phyloP scores from a whole-genome alignment of 345 rosid genomes.

The Aethionema arabicum region DNA sequence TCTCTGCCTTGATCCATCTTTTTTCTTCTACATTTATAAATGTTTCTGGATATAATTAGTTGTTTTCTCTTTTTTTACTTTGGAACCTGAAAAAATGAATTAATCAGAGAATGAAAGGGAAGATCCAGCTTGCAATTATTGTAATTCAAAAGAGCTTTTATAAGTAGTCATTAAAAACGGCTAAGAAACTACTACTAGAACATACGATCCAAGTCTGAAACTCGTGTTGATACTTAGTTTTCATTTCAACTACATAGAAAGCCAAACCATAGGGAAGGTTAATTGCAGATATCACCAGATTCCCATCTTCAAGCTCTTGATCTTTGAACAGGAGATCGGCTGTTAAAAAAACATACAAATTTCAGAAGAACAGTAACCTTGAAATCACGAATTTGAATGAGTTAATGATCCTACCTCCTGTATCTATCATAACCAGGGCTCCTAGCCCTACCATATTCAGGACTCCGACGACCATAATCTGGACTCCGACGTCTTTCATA shows the following conservation, averaged over 20 bases:
- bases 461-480: slow-evolving; percentile 72
- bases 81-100: not conserved
- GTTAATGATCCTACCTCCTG: slow-evolving; percentile 55
- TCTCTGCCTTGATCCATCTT: slow-evolving; percentile 23
- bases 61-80: too few species aligned
- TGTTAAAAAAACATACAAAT: slow-evolving; percentile 29
- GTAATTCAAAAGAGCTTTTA: not conserved
- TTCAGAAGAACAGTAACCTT: not conserved
- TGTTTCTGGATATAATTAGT: slow-evolving; percentile 20
- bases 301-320: slow-evolving; percentile 41
- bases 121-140: not conserved
- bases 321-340: slow-evolving; percentile 70
- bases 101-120: not conserved
- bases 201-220: slow-evolving; percentile 4
- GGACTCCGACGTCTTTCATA: slow-evolving; percentile 68
- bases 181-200: slow-evolving; percentile 1
- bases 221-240: not conserved
- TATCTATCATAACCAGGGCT: slow-evolving; percentile 70
- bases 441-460: slow-evolving; percentile 70
- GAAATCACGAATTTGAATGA: slow-evolving; percentile 1
- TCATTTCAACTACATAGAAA: slow-evolving; percentile 4
- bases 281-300: not conserved
- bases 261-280: not conserved
- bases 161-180: not conserved
- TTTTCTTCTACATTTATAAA: slow-evolving; percentile 10